A percentile compares a stretch with the other conserved stretches of the same genome.
Conservation (phyloP, 768 basidiomycete genomes). For the Tulasnella sp. region DNA sequence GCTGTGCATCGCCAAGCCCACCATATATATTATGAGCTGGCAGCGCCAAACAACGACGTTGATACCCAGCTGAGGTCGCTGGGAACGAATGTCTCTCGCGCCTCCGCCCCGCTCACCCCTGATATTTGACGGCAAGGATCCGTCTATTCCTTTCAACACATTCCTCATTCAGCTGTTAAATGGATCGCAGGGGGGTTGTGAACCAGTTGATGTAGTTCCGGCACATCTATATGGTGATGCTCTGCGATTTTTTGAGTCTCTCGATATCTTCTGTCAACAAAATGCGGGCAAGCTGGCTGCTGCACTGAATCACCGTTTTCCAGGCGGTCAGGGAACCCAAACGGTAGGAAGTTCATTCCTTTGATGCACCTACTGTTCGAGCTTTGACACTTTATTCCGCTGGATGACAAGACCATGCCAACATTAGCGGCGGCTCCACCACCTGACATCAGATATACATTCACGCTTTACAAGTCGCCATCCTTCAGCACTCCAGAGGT, state of each 20-base stretch:
- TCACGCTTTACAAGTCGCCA: neutral
- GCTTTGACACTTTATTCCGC: neutral
- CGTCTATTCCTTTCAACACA: too few relatives aligned
- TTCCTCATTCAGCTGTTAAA: too few relatives aligned
- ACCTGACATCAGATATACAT: neutral
- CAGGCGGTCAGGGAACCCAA: neutral
- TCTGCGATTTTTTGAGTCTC: constrained; percentile 2
- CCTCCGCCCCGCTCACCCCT: too few relatives aligned
- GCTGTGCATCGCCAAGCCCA: too few relatives aligned
- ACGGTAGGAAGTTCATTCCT: neutral
- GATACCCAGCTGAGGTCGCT: too few relatives aligned
- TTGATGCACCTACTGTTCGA: neutral
- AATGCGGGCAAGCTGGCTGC: neutral
- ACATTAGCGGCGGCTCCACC: neutral
- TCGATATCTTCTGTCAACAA: neutral
- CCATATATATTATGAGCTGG: too few relatives aligned
- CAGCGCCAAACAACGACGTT: too few relatives aligned
- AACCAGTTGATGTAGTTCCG: too few relatives aligned
- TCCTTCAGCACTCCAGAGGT: neutral
- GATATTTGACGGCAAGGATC: too few relatives aligned
- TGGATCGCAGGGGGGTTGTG: too few relatives aligned
- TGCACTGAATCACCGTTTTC: neutral
- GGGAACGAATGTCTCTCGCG: too few relatives aligned
- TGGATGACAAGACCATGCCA: neutral
- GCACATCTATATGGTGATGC: neutral